Evolutionary conservation across 1,284 basidiomycete species (phyloP), one percentile per base, ranked within the genome.

Genomic region (Tilletia caries): DNA sequence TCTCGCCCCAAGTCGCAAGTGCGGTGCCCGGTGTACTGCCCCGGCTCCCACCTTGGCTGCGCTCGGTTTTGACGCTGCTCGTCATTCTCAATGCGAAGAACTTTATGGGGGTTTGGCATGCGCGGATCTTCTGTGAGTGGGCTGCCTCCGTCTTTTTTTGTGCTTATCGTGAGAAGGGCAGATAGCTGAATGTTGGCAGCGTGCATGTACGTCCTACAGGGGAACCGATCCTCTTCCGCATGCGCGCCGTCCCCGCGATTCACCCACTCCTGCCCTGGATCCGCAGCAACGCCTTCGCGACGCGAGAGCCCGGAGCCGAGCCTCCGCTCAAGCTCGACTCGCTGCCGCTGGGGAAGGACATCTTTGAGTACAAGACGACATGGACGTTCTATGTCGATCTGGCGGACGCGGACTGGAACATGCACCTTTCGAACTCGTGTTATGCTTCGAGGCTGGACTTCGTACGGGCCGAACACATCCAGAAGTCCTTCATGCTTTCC

Each of bases 341-440:
- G 6, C 67, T 79, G 2, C 78, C 78, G 2, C 50, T 79, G 52
- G 74, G 74, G 44, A 67, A 62, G 13, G 76, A 79, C 71, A 66
- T 79, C 64, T 78, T 79, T 62, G 13, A 18, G 27, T 73, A 78
- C 52, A 68, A 41, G 15, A 70, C 68, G 4, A 67, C 65, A 10
- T 29, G 69, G 41, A 46, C 60, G n/a, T 74, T 71, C 20, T 60
- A 66, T 25, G 75, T 75, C 15, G 70, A 69, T 18, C 69, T 71
- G 13, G 75, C 75, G 66, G 78, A 79, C 37, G 75, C 72, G 66
- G 78, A 79, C 67, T 79, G 69, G 69, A 73, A 73, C 65, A 69
- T 69, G 8, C 78, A 79, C 41, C 69, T 79, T 15, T 74, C 71
- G 68, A 79, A 79, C 71, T 71, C 70, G 18, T 73, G 68, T 64